Percentiles rank a stretch among this genome's conserved stretches.
Evolutionary conservation across 108 stramenopile species (phyloP).

Genomic region (Pseudonitzschia pungens): DNA sequence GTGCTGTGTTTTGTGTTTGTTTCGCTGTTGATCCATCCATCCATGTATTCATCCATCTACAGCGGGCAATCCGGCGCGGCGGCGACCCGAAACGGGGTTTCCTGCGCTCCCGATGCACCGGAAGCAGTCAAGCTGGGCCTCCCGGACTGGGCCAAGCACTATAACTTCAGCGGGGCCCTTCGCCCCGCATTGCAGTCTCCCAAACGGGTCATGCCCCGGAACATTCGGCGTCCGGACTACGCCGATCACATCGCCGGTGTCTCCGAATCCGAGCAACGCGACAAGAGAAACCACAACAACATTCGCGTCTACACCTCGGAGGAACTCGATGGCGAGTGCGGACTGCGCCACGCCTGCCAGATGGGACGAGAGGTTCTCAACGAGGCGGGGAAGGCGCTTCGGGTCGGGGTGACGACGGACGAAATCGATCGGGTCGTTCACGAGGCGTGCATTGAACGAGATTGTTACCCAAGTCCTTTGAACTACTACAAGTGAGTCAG

Average conservation of each 20-base stretch:
- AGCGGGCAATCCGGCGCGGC: slow-evolving; percentile 32
- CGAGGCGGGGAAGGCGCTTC: slow-evolving; percentile 83
- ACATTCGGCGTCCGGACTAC: slow-evolving; percentile 82
- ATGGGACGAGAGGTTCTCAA: slow-evolving; percentile 98
- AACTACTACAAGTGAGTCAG: slow-evolving; percentile 90
- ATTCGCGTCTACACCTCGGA: slow-evolving; percentile 80
- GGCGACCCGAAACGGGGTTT: slow-evolving; percentile 53
- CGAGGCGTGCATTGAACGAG: slow-evolving; percentile 88
- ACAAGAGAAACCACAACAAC: slow-evolving; percentile 59
- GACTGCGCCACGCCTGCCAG: slow-evolving; percentile 85
- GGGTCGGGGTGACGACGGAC: slow-evolving; percentile 95
- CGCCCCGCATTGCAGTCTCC: slow-evolving; percentile 74
- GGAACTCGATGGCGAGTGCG: slow-evolving; percentile 85
- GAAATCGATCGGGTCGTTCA: slow-evolving; percentile 96
- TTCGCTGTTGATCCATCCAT: neutral
- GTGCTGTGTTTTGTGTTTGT: neutral
- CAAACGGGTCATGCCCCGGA: slow-evolving; percentile 55
- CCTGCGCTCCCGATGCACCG: slow-evolving; percentile 59
- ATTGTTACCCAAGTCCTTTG: slow-evolving; percentile 95
- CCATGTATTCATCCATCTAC: slow-evolving; percentile 21
- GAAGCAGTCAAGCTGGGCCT: slow-evolving; percentile 47
- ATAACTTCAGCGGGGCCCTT: slow-evolving; percentile 66
- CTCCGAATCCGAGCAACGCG: slow-evolving; percentile 69
- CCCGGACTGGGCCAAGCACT: slow-evolving; percentile 69
- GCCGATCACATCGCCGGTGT: slow-evolving; percentile 70